A percentile compares a stretch with the other conserved stretches of the same genome.
Conservation (phyloP, 495 filamentous ascomycete species). For the Talaromyces proteolyticus region DNA sequence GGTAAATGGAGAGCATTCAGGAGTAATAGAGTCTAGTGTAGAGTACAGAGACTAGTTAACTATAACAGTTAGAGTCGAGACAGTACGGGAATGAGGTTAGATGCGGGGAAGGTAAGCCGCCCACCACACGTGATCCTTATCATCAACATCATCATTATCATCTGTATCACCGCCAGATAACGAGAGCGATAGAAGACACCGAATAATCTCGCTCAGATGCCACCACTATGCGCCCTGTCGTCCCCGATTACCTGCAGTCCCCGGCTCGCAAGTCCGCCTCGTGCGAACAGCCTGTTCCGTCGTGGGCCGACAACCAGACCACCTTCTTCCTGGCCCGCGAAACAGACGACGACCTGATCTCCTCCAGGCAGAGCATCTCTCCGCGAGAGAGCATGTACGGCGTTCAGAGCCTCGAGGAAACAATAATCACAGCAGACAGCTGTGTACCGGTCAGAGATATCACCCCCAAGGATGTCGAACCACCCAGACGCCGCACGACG, state of each 20-base stretch:
- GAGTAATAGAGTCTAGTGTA: too few species aligned
- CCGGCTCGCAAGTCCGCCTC: conserved; percentile 29
- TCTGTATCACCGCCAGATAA: too few species aligned
- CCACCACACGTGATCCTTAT: not conserved
- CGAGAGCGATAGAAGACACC: too few species aligned
- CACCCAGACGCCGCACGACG: conserved; percentile 25
- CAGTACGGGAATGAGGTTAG: too few species aligned
- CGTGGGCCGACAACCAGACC: conserved; percentile 35
- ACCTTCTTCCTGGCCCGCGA: conserved; percentile 44
- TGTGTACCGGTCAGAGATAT: conserved; percentile 11
- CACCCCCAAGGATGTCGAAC: conserved; percentile 22
- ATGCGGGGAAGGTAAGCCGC: too few species aligned
- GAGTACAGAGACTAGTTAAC: not conserved
- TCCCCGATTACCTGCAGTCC: conserved; percentile 24
- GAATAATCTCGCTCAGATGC: too few species aligned
- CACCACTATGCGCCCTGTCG: conserved; percentile 32
- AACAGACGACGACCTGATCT: conserved; percentile 17
- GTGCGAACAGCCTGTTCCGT: conserved; percentile 18
- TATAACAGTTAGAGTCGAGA: too few species aligned
- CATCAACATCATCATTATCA: too few species aligned
- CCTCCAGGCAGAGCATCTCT: not conserved
- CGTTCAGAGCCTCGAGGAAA: conserved; percentile 58
- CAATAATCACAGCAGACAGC: conserved; percentile 26
- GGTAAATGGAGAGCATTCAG: too few species aligned
- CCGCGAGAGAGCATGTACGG: conserved; percentile 34